Evolutionary conservation across 768 basidiomycete species (phyloP).

Genomic region (Crucibulum laeve): DNA sequence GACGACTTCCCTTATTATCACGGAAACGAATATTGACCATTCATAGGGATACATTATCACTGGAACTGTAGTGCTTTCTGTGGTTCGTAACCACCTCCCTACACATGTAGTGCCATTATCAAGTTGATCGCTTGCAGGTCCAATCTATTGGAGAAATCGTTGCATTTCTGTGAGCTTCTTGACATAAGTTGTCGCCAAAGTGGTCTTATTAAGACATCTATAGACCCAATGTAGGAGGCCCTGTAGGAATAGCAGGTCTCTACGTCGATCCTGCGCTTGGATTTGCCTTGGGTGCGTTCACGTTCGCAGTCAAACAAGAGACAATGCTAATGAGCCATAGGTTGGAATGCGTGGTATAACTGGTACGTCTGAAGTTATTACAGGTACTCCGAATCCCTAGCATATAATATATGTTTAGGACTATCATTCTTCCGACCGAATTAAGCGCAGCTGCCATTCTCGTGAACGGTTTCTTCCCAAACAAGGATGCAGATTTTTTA

Average conservation of each 20-base stretch:
- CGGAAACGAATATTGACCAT: background rate
- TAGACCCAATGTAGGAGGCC: conserved; percentile 20
- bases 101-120: background rate
- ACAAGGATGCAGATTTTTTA: background rate
- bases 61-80: conserved; percentile 13
- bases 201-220: conserved; percentile 2
- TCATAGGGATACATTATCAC: conserved; percentile 11
- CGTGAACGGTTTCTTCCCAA: conserved; percentile 12
- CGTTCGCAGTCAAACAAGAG: conserved; percentile 16
- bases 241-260: conserved; percentile 19
- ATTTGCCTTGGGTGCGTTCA: conserved; percentile 31
- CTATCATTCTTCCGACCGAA: conserved; percentile 11
- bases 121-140: conserved; percentile 5
- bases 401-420: background rate
- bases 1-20: background rate
- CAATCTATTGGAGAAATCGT: conserved; percentile 23
- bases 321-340: conserved; percentile 22
- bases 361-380: conserved; percentile 3
- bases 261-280: conserved; percentile 31
- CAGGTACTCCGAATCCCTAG: background rate
- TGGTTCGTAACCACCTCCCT: conserved; percentile 5
- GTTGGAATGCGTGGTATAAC: conserved; percentile 30
- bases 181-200: background rate
- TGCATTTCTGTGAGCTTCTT: conserved; percentile 10
- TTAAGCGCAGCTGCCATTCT: conserved; percentile 12